Conservation (phyloP, 352 stramenopile genomes). For the Phytophthora niederhauseri region DNA sequence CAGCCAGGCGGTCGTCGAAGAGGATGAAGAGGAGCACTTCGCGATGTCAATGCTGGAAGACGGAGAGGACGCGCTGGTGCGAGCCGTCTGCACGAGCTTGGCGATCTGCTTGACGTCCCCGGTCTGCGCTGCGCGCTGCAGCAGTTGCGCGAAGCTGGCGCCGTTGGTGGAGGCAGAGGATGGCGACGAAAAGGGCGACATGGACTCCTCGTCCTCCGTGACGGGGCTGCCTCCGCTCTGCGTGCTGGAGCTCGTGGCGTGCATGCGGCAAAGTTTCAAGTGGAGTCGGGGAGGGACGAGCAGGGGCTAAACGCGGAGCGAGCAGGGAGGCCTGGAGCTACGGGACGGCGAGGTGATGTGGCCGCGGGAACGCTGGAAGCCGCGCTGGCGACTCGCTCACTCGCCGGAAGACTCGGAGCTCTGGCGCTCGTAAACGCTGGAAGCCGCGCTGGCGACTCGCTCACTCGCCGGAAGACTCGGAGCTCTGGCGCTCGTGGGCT, state of each 20-base stretch:
- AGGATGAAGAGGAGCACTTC: constrained; percentile 24
- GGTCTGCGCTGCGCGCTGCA: constrained; percentile 51
- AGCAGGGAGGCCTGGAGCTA: not conserved
- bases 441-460: constrained; percentile 20
- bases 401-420: constrained; percentile 23
- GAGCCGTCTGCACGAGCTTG: constrained; percentile 47
- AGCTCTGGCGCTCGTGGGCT: constrained; percentile 21
- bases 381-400: constrained; percentile 19
- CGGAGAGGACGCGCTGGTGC: constrained; percentile 26
- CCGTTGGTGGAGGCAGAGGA: constrained; percentile 33
- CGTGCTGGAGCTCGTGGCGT: constrained; percentile 47
- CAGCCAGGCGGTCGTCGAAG: constrained; percentile 29
- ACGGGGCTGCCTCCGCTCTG: constrained; percentile 64
- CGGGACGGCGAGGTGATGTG: not conserved
- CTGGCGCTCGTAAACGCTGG: constrained; percentile 18
- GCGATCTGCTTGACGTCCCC: constrained; percentile 55
- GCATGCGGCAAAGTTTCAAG: constrained; percentile 35
- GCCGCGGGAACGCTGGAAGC: constrained; percentile 16
- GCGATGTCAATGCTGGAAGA: constrained; percentile 32
- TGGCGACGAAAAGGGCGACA: constrained; percentile 43
- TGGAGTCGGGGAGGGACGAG: not conserved
- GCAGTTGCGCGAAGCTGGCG: constrained; percentile 36
- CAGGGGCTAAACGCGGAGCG: not conserved
- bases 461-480: constrained; percentile 18
- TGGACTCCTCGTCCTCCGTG: constrained; percentile 57